Base-by-base conservation (phyloP, 2,329 filamentous ascomycete species). In the Fusarium sp. region DNA sequence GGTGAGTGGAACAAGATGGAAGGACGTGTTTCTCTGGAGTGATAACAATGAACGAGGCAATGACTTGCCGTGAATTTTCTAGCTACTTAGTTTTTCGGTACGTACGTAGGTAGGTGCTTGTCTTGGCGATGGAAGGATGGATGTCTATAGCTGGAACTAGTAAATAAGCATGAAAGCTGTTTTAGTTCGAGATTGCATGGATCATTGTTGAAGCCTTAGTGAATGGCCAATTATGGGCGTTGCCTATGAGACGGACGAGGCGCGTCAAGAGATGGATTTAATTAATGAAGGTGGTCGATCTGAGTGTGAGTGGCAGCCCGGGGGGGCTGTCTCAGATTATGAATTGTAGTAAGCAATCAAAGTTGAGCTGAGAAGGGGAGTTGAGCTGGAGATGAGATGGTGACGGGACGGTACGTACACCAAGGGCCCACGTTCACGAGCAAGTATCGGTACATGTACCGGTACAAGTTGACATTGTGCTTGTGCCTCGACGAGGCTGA, bases 91-190 rank as follows among this genome's bases (percentile, higher is more conserved):
- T 65, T 38, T 65, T 61, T 64, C 27, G 20, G 60, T 54, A 42
- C 35, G 60, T 63, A 63, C 27, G 62, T 58, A 64, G 36, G 62
- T 64, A 64, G 50, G 62, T 64, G 54, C 31, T 63, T 76, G 58
- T 77, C 70, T 69, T 70, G 70, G 61, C 60, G 65, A 54, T 54
- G 47, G 47, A 54, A 20, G 18, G 47, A 31, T 54, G 47, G 47
- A 68, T 70, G 68, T 74, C 56, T 68, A 71, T 73, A 76, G 71
- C 63, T 68, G 67, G 72, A 74, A 68, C 65, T 71, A 74, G 73
- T 77, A 77, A 72, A 75, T 72, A 77, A 67, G 66, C 66, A 68
- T 65, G 42, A 77, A 68, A 66, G 59, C 70, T 70, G 56, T 73
- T 66, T 70, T 36, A 59, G 40, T 52, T 69, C 33, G 45, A 65